Percentiles rank a stretch among this genome's conserved stretches.
phyloP scores from a whole-genome alignment of 768 basidiomycete genomes.

The Grammothele lineata region DNA sequence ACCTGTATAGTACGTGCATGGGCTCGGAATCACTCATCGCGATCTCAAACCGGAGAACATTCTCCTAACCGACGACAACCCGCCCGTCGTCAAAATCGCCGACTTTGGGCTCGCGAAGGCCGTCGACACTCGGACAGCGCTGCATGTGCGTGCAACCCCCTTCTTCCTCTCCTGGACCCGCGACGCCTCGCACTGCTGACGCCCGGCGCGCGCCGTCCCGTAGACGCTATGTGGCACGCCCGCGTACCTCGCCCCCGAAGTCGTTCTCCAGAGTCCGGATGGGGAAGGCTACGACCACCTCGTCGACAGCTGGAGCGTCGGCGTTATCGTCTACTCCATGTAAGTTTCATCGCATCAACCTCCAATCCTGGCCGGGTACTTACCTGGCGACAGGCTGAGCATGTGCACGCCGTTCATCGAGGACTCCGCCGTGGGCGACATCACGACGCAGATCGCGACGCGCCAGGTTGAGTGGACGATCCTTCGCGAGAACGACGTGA shows the following conservation, averaged over 20 bases:
- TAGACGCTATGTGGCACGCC: conserved; percentile 96
- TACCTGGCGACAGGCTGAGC: conserved; percentile 50
- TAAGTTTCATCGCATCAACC: conserved; percentile 30
- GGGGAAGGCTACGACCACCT: conserved; percentile 71
- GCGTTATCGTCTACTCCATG: conserved; percentile 91
- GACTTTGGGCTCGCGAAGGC: conserved; percentile 96
- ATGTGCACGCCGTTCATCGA: conserved; percentile 78
- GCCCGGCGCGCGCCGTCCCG: too few relatives aligned
- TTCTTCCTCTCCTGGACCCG: conserved; percentile 39
- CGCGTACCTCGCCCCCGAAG: conserved; percentile 88
- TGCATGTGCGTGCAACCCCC: conserved; percentile 31
- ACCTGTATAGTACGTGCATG: conserved; percentile 60
- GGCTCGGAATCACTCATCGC: conserved; percentile 78
- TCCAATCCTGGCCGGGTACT: neutral
- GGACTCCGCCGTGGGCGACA: conserved; percentile 44
- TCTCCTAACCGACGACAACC: conserved; percentile 63
- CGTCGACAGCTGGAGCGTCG: conserved; percentile 95
- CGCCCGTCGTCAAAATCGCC: conserved; percentile 80
- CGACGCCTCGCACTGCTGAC: conserved; percentile 44
- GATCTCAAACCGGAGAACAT: conserved; percentile 95
- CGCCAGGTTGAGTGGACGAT: conserved; percentile 58
- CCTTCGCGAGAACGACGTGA: conserved; percentile 39
- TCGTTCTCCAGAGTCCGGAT: conserved; percentile 48
- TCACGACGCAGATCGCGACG: conserved; percentile 53
- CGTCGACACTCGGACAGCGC: conserved; percentile 68